Base-by-base conservation (phyloP, 176 grass and related monocot species). In the Cocos nucifera region DNA sequence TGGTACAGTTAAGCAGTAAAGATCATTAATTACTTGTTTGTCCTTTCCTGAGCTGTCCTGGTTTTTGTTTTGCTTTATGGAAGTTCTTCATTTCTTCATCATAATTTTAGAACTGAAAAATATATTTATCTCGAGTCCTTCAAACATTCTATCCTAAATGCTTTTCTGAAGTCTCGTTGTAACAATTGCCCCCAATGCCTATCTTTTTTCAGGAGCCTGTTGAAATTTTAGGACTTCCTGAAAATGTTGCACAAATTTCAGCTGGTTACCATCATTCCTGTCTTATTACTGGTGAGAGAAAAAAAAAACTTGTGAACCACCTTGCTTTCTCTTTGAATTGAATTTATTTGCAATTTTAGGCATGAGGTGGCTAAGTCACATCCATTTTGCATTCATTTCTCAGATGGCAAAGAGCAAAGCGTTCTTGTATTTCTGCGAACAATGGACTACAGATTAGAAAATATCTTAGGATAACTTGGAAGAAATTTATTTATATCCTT, bases 191-290 rank as follows among this genome's bases (percentile, higher is more conserved):
- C 54, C 39, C 39, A 48, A 2, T 52, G 4, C 12, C 8, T 19
- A 30, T 10, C 2, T 82, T 65, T 50, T 26, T 79, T 66, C 72
- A 96, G 91, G 80, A 79, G 17, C 91, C 91, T 62, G 15, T 79
- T 73, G 83, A 90, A 85, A 72, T 96, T 79, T 64, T 62, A 59
- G 91, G 86, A 75, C 69, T 96, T 72, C 69, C 75, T 18, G 80
- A 78, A 50, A 82, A 77, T 48, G 62, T 90, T 58, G 78, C 74
- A 39, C 23, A 87, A 80, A 62, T 96, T 73, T 82, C 86, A 56
- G 87, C 83, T 75, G 75, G 92, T 57, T 90, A 85, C 58, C 58
- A 90, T 59, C 92, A 96, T 88, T 96, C 92, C 68, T 75, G 61
- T 77, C 83, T 69, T 70, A 44, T 96, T 59, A 90, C 86, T 66